Percentiles rank a stretch among this genome's conserved stretches.
Conservation (phyloP, 495 filamentous ascomycete species). For the Hyaloscypha finlandica region DNA sequence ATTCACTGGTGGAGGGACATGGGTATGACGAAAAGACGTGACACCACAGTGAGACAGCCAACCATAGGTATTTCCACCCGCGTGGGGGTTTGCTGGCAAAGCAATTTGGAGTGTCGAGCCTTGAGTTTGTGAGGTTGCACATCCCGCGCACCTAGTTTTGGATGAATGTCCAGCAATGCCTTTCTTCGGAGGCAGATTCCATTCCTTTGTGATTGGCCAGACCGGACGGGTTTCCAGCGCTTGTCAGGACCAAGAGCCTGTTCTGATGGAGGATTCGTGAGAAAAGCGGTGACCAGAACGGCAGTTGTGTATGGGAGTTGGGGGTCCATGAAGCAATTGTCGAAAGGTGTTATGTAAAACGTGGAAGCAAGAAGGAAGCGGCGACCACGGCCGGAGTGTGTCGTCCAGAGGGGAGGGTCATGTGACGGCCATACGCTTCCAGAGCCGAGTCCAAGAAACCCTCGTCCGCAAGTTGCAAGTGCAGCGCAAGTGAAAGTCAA, state of each 20-base stretch:
- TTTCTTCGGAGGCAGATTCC: slow-evolving; percentile 2
- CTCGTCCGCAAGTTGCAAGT: neutral
- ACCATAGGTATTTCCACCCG: neutral
- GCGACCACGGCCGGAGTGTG: neutral
- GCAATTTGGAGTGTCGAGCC: slow-evolving; percentile 19
- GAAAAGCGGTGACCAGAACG: neutral
- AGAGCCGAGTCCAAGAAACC: neutral
- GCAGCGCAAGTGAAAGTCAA: neutral
- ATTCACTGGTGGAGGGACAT: slow-evolving; percentile 1
- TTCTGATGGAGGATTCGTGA: neutral
- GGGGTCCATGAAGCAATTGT: neutral
- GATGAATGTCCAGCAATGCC: neutral
- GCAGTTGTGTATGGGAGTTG: neutral
- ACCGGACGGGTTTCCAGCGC: too few relatives aligned
- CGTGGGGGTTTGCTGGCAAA: slow-evolving; percentile 17
- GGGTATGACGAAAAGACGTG: slow-evolving; percentile 29
- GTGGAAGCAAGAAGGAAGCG: neutral
- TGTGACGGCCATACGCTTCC: neutral
- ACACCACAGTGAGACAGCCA: slow-evolving; percentile 29
- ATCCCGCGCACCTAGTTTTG: neutral
- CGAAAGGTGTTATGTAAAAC: neutral
- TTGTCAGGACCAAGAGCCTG: neutral
- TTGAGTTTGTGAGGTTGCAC: neutral
- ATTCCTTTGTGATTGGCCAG: neutral
- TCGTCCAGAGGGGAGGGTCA: neutral